A percentile compares a stretch with the other conserved stretches of the same genome.
Conservation (phyloP, 495 filamentous ascomycete species). For the Tuber umbilicatum region DNA sequence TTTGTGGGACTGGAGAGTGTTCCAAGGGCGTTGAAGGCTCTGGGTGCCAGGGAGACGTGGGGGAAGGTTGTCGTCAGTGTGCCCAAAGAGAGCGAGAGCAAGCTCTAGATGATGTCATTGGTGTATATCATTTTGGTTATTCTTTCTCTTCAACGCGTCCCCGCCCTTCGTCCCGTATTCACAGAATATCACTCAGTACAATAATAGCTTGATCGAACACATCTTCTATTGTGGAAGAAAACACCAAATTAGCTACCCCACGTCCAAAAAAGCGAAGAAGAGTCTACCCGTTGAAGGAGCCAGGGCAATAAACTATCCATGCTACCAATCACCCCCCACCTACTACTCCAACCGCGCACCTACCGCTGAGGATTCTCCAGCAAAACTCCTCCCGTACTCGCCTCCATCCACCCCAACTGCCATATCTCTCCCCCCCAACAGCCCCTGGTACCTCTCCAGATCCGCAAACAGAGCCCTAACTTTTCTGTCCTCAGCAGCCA, state of each 20-base stretch:
- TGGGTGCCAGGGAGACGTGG: constrained; percentile 81
- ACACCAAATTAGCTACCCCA: background rate
- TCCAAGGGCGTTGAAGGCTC: constrained; percentile 63
- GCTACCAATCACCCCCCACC: too few species aligned
- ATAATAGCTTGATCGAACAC: background rate
- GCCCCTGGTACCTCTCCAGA: background rate
- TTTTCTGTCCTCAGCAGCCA: background rate
- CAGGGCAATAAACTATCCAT: background rate
- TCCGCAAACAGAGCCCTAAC: background rate
- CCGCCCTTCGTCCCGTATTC: background rate
- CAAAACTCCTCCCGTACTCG: background rate
- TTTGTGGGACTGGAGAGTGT: constrained; percentile 78
- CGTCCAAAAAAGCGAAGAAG: background rate
- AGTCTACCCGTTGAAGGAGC: background rate
- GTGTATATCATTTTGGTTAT: background rate
- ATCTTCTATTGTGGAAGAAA: background rate
- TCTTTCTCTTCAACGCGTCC: background rate
- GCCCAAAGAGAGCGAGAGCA: constrained; percentile 56
- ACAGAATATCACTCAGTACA: background rate
- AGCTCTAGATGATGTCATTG: constrained; percentile 10
- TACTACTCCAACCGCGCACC: background rate
- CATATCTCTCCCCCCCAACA: background rate
- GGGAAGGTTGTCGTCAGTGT: constrained; percentile 92
- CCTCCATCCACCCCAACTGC: background rate
- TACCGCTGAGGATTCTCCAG: background rate